Evolutionary conservation across 495 filamentous ascomycete species (phyloP).

Genomic region (Oidiodendron maius): DNA sequence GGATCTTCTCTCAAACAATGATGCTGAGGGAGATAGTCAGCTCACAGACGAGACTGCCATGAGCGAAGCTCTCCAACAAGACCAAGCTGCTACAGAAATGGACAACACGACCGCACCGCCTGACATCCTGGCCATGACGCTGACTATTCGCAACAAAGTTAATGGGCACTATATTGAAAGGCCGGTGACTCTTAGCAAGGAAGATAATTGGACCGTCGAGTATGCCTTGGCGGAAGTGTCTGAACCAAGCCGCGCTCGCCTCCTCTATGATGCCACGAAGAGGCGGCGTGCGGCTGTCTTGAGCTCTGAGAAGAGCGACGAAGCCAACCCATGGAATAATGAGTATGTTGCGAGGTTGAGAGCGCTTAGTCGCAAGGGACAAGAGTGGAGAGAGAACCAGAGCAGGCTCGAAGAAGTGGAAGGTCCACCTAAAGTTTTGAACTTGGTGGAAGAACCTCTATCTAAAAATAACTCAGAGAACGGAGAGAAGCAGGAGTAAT

Average conservation of each 20-base stretch:
- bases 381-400: conserved; percentile 39
- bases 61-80: neutral
- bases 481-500: too few species aligned
- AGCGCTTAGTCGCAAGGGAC: conserved; percentile 36
- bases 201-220: conserved; percentile 67
- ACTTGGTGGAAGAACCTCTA: too few species aligned
- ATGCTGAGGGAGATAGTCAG: neutral
- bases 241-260: conserved; percentile 26
- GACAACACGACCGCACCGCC: neutral
- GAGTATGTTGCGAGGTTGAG: conserved; percentile 37
- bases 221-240: conserved; percentile 61
- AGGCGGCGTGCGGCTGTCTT: conserved; percentile 45
- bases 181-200: conserved; percentile 40
- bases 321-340: conserved; percentile 26
- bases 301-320: conserved; percentile 29
- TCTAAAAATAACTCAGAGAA: too few species aligned
- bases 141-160: conserved; percentile 67
- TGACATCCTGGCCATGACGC: conserved; percentile 53
- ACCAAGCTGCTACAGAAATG: neutral
- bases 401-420: conserved; percentile 37
- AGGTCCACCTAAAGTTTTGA: conserved; percentile 8
- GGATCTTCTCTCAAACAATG: neutral
- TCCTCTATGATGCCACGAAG: conserved; percentile 44
- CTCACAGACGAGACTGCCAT: neutral
- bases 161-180: conserved; percentile 60